Base-by-base conservation (phyloP, 345 rosid genomes). In the Eucalyptus cloeziana region DNA sequence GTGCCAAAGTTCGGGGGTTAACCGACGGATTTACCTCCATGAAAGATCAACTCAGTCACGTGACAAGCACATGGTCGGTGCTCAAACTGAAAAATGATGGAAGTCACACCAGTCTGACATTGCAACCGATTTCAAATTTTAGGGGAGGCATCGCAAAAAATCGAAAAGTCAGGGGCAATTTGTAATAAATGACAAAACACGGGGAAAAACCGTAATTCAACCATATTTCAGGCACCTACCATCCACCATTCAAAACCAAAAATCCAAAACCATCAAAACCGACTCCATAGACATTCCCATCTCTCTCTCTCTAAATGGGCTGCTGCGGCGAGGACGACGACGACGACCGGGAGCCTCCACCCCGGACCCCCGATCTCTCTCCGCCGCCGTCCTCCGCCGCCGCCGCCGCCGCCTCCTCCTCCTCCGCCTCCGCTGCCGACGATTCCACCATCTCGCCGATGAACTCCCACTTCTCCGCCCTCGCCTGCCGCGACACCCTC, bases 401-500 rank as follows among this genome's bases (percentile, higher is more conserved):
- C 45, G n/a, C 87, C 85, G 22, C 83, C n/a, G n/a, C n/a, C n/a
- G n/a, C n/a, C 40, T 4, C 40, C 40, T 16, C 87, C 60, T 62
- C 90, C 49, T 49, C 88, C 30, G 2, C 71, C 89, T 33, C 88
- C 51, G 24, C 86, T 31, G 19, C 62, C 60, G 47, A 89, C 79
- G 49, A 86, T 30, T 44, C 89, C 71, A 69, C 83, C 89, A 93
- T 93, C 89, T 94, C 96, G 24, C 96, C 94, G 9, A 91, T 93
- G 93, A 94, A 94, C 88, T 95, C 93, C 25, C 93, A 93, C 89
- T 92, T 93, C 89, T 88, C 93, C 49, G 97, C 95, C 21, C 95
- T 97, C 54, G 43, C 91, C 44, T 94, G 95, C 93, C 89, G 87
- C 25, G 98, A 97, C 91, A 97, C 94, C 6, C 95, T 96, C 54